Conservation (phyloP, 345 rosid genomes). For the Salix purpurea region DNA sequence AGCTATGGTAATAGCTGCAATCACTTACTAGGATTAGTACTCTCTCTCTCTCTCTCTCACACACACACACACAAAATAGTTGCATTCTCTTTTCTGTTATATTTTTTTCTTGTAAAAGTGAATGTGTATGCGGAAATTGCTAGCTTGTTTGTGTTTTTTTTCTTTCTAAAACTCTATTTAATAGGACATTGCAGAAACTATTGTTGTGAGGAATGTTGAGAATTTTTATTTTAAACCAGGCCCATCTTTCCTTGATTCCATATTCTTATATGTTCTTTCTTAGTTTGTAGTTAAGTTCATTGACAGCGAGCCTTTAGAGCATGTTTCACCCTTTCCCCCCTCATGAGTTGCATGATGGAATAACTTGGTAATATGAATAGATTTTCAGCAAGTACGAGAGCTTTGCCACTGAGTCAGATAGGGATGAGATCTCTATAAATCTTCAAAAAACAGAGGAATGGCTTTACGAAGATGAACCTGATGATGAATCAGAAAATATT, state of each 20-base stretch:
- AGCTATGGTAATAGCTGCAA: too few species aligned
- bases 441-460: constrained; percentile 84
- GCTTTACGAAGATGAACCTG: constrained; percentile 92
- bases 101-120: too few species aligned
- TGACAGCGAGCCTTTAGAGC: background rate
- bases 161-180: background rate
- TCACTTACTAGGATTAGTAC: too few species aligned
- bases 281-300: background rate
- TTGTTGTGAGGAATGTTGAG: background rate
- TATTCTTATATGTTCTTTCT: background rate
- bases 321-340: background rate
- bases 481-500: constrained; percentile 89
- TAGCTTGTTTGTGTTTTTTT: background rate
- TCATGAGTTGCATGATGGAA: background rate
- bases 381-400: constrained; percentile 60
- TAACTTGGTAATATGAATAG: constrained; percentile 19
- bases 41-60: too few species aligned
- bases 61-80: too few species aligned
- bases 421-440: constrained; percentile 47
- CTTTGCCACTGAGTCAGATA: constrained; percentile 54
- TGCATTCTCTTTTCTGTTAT: too few species aligned
- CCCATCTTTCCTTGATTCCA: background rate
- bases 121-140: background rate
- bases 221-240: too few species aligned
- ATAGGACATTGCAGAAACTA: background rate